A percentile compares a stretch with the other conserved stretches of the same genome.
phyloP scores from a whole-genome alignment of 2,329 filamentous ascomycete species.

The Ceratocystis diversiconidia region DNA sequence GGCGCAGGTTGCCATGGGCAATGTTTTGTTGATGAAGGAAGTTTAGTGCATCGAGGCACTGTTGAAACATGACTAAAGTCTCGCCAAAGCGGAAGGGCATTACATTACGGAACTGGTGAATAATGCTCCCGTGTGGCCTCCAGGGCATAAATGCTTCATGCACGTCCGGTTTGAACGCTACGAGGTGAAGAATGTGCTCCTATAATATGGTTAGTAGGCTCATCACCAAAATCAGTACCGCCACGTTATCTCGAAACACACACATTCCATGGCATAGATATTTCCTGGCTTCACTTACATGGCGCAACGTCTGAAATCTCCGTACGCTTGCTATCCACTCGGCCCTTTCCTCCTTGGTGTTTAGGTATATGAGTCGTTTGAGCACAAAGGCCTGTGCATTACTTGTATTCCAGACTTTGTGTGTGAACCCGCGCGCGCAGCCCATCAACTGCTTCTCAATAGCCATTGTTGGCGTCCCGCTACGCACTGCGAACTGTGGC shows the following conservation, averaged over 20 bases:
- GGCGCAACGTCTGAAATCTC: not conserved
- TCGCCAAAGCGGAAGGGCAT: slow-evolving; percentile 1
- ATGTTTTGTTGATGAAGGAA: slow-evolving; percentile 6
- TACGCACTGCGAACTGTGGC: not conserved
- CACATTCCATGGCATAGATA: not conserved
- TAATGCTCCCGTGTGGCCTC: not conserved
- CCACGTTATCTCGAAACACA: not conserved
- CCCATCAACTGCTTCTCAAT: slow-evolving; percentile 5
- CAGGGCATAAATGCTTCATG: not conserved
- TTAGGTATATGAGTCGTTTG: not conserved
- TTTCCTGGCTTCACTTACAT: slow-evolving; percentile 1
- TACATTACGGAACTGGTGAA: not conserved
- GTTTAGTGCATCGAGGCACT: slow-evolving; percentile 3
- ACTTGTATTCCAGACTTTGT: slow-evolving; percentile 8
- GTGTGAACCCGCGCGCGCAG: slow-evolving; percentile 1
- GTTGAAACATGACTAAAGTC: not conserved
- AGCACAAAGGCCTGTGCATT: not conserved
- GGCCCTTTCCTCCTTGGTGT: not conserved
- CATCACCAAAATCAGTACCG: not conserved
- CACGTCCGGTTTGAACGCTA: not conserved
- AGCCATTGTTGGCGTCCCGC: not conserved
- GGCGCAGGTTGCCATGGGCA: slow-evolving; percentile 7
- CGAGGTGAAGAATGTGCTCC: not conserved
- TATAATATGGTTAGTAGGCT: not conserved
- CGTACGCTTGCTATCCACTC: slow-evolving; percentile 3